Conservation (phyloP, 345 rosid genomes). For the Noccaea bulbosa region DNA sequence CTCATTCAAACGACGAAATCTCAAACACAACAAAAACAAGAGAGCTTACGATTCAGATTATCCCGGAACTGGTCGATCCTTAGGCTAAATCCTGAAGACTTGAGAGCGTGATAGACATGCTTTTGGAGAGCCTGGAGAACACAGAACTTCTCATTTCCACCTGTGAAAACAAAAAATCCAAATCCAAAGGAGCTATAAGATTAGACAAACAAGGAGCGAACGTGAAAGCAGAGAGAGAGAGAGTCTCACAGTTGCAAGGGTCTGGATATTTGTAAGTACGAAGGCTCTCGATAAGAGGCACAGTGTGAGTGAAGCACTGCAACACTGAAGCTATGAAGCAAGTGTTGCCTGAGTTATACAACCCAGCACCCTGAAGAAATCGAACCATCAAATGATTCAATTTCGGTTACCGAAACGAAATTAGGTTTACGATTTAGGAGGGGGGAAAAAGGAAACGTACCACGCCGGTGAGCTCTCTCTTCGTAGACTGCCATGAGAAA, state of each 20-base stretch:
- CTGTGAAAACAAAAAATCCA: constrained; percentile 48
- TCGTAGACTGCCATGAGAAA: constrained; percentile 6
- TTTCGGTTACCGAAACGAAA: not conserved
- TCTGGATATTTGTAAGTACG: constrained; percentile 45
- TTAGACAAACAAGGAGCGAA: not conserved
- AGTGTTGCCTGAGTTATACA: constrained; percentile 78
- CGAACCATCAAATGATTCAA: not conserved
- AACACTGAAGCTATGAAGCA: constrained; percentile 86
- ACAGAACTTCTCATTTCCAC: constrained; percentile 62
- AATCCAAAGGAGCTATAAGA: constrained; percentile 2
- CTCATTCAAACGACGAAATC: not conserved
- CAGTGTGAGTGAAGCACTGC: constrained; percentile 90
- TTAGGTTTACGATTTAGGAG: not conserved
- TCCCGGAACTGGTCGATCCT: constrained; percentile 54
- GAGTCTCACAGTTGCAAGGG: constrained; percentile 56
- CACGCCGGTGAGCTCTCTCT: constrained; percentile 42
- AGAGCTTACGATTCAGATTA: constrained; percentile 56
- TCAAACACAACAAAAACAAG: constrained; percentile 8
- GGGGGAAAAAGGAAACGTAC: constrained; percentile 30
- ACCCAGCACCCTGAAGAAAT: constrained; percentile 78
- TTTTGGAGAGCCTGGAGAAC: constrained; percentile 57
- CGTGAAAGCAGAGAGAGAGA: not conserved
- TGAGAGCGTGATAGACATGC: constrained; percentile 63
- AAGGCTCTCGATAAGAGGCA: constrained; percentile 69
- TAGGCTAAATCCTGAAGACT: constrained; percentile 61